Evolutionary conservation across 768 basidiomycete genomes (phyloP), one percentile per base, ranked within the genome.

Genomic region (Lentinus tigrinus): DNA sequence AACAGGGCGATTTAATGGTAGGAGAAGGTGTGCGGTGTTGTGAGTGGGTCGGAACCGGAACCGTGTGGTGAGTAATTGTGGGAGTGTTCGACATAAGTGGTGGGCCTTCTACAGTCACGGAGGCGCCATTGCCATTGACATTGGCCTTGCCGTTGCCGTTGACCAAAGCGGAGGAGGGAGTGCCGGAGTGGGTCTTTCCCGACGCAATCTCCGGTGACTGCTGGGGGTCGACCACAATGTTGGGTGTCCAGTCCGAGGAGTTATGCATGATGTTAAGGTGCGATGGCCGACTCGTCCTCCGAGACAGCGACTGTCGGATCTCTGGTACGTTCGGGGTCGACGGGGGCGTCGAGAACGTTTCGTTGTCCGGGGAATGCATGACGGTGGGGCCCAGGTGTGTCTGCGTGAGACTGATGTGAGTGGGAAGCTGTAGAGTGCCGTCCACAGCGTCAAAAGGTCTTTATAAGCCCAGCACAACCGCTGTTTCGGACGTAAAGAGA

Each of bases 1-100:
- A 96, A 69, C 93, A 97, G 10, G 95, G 95, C 0, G 92, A 94
- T 44, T 79, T 76, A 63, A 40, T 60, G 11, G 53, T 58, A 54
- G 53, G 56, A 47, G n/a, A 61, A 42, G 47, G 63, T 34, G 47
- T 21, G 47, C 43, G 57, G 52, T 54, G 60, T 44, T 56, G 64
- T 43, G 57, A 8, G 19, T 50, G 58, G 21, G 26, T 37, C 21
- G 55, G 58, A 10, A 21, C 36, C 16, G 55, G 60, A 16, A 53
- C 51, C 40, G 60, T 43, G n/a, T 52, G 56, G 54, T 64, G 63
- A 8, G 64, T 62, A 23, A 61, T 58, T 53, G 64, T 56, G 48
- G 57, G 44, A 52, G 50, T 49, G 19, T 53, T 51, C 6, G 57
- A 36, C 28, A 57, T 48, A 17, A 31, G n/a, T 10, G 57, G 55